Evolutionary conservation across 1,139 yeast genomes (phyloP).

Genomic region (Yamadazyma dendronema): DNA sequence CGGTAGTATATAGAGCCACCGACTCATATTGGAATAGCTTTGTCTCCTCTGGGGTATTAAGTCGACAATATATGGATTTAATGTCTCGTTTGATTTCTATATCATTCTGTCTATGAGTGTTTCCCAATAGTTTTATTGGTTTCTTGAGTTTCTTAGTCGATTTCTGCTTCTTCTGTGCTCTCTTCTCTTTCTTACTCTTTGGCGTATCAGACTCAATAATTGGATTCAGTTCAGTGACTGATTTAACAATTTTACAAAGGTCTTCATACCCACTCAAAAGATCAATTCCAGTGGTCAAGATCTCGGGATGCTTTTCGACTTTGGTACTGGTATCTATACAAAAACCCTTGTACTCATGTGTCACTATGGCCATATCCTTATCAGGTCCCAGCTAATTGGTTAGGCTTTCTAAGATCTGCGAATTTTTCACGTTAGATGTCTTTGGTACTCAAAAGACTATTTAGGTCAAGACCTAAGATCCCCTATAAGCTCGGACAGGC

Average conservation of each 20-base stretch:
- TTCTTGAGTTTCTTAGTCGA: conserved; percentile 4
- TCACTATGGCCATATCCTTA: conserved; percentile 14
- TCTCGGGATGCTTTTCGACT: conserved; percentile 5
- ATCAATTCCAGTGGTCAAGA: conserved; percentile 30
- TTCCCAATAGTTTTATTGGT: neutral
- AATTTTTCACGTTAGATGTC: conserved; percentile 2
- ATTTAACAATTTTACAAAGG: neutral
- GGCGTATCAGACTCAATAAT: neutral
- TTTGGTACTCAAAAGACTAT: conserved; percentile 7
- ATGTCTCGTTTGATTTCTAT: conserved; percentile 17
- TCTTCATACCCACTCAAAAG: conserved; percentile 25
- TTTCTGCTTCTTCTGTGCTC: conserved; percentile 17
- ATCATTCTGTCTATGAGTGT: neutral
- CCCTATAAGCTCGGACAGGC: conserved; percentile 74
- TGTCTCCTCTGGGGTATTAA: conserved; percentile 11
- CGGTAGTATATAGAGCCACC: conserved; percentile 39
- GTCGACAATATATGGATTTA: conserved; percentile 18
- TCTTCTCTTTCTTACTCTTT: conserved; percentile 1
- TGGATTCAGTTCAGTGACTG: neutral
- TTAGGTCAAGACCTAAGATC: conserved; percentile 12
- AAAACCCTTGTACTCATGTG: conserved; percentile 24
- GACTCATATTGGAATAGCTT: conserved; percentile 35
- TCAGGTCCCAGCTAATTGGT: neutral
- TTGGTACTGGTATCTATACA: conserved; percentile 13
- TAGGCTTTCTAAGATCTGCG: neutral